These are phyloP conservation scores for Cynara cardunculus DNA, from an alignment of 129 eudicot genomes.

Conservation along the genomic window DNA sequence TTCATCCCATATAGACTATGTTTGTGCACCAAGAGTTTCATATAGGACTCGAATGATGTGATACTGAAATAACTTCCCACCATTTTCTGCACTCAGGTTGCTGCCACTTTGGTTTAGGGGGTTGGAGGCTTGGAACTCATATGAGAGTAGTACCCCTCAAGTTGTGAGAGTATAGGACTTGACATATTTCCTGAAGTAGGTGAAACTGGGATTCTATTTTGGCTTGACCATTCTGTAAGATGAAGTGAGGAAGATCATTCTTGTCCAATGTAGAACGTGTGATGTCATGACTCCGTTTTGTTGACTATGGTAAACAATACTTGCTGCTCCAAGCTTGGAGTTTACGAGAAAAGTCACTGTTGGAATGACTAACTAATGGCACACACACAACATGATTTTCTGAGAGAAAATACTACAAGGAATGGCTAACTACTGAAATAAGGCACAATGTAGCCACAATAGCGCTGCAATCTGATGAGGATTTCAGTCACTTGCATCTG, in stretches of 20 bases:
- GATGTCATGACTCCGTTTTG: no score
- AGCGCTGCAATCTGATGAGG: not conserved
- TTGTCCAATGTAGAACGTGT: not conserved
- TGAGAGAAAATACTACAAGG: not conserved
- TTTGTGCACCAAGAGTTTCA: not conserved
- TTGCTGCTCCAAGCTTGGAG: no score
- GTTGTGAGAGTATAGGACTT: not conserved
- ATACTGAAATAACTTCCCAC: not conserved
- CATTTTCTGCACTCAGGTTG: not conserved
- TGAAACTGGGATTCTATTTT: not conserved
- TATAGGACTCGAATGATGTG: not conserved
- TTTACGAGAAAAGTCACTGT: no score
- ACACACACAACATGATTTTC: not conserved
- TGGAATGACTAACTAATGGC: no score
- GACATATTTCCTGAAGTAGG: not conserved
- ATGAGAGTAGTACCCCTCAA: not conserved
- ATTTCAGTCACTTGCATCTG: not conserved
- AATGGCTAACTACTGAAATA: no score
- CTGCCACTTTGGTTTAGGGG: not conserved
- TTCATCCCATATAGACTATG: not conserved
- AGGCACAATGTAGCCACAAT: not conserved
- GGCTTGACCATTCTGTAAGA: no score
- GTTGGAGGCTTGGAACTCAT: not conserved
- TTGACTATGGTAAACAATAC: no score
- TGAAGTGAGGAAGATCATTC: not conserved